Conservation (phyloP, 192 early-diverging fungal genomes). For the Spizellomyces punctatus region DNA sequence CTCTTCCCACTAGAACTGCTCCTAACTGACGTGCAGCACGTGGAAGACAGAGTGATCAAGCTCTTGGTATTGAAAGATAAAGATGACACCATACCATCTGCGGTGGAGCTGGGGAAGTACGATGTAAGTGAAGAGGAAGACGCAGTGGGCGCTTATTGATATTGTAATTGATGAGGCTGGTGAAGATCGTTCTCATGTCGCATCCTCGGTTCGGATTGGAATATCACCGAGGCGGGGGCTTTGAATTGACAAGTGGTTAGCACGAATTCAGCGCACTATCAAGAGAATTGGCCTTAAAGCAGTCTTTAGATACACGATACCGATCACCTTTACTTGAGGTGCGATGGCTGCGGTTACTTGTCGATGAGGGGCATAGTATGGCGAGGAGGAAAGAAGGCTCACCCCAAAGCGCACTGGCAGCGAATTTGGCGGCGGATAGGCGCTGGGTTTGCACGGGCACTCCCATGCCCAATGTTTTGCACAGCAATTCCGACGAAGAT, state of each 20-base stretch:
- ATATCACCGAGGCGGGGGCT: constrained; percentile 42
- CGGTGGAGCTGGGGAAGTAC: constrained; percentile 55
- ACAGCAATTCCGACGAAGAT: constrained; percentile 10
- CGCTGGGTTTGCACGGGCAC: constrained; percentile 75
- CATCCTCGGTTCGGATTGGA: constrained; percentile 66
- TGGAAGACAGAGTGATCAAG: constrained; percentile 47
- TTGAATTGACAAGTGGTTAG: background rate
- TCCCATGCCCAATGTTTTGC: constrained; percentile 43
- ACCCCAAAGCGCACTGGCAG: constrained; percentile 53
- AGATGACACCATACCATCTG: constrained; percentile 51
- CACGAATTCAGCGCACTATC: background rate
- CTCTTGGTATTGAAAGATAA: constrained; percentile 48
- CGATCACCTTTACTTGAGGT: constrained; percentile 70
- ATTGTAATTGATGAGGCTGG: background rate
- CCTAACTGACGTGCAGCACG: constrained; percentile 40
- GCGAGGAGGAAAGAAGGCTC: constrained; percentile 41
- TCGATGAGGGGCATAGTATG: constrained; percentile 84
- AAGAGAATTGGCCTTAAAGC: background rate
- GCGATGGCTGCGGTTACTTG: constrained; percentile 78
- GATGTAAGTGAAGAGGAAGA: constrained; percentile 43
- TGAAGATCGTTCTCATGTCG: constrained; percentile 61
- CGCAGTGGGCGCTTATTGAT: too few relatives aligned
- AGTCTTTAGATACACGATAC: background rate
- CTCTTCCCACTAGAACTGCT: constrained; percentile 14
- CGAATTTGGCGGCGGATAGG: constrained; percentile 57